Percentiles rank a stretch among this genome's conserved stretches.
Conservation (phyloP, 805 yeast species). For the Pichia heedii region DNA sequence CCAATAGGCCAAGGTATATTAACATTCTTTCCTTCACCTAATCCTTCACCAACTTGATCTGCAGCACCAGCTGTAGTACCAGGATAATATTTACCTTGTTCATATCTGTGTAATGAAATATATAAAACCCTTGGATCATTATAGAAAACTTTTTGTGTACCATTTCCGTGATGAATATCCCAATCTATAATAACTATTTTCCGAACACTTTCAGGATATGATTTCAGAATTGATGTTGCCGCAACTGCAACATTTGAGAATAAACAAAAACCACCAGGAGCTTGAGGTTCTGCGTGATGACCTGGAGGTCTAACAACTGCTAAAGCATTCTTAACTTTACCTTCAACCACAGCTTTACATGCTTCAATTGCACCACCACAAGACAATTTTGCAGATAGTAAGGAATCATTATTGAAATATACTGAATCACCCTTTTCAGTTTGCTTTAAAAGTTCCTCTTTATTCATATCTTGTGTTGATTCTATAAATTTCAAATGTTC, state of each 20-base stretch:
- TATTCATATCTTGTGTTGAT: conserved; percentile 67
- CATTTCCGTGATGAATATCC: conserved; percentile 99
- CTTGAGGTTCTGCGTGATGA: conserved; percentile 96
- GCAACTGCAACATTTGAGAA: conserved; percentile 97
- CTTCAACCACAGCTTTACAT: conserved; percentile 90
- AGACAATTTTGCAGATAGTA: conserved; percentile 76
- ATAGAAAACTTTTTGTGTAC: conserved; percentile 88
- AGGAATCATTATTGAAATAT: conserved; percentile 87
- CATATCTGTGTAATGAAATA: conserved; percentile 87
- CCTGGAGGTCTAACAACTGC: conserved; percentile 99
- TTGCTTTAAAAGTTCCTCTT: conserved; percentile 66
- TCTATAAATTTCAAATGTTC: conserved; percentile 71
- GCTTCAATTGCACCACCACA: conserved; percentile 98
- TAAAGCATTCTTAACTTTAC: conserved; percentile 78
- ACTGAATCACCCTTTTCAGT: conserved; percentile 93
- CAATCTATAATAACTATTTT: conserved; percentile 82
- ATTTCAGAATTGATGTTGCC: conserved; percentile 70
- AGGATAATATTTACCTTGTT: conserved; percentile 87
- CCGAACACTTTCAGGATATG: conserved; percentile 83
- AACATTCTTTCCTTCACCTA: conserved; percentile 79
- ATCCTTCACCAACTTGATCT: conserved; percentile 74
- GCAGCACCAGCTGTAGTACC: conserved; percentile 83
- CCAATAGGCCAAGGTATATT: conserved; percentile 91
- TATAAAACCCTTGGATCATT: conserved; percentile 87
- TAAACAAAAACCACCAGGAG: conserved; percentile 95